phyloP scores from a whole-genome alignment of 371 early-diverging fungal genomes.

The Lichtheimia ramosa region DNA sequence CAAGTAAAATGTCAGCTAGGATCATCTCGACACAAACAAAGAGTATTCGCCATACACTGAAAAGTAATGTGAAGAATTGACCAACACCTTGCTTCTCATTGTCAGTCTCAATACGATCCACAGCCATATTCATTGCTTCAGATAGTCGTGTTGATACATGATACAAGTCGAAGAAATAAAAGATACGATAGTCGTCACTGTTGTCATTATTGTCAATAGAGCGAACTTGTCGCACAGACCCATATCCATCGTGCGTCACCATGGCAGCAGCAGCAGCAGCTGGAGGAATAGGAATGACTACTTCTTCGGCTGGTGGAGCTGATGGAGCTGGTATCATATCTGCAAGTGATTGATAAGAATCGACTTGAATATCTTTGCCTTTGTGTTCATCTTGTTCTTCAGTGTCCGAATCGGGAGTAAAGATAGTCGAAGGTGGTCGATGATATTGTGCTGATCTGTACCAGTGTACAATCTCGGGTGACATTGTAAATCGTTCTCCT shows the following conservation, averaged over 20 bases:
- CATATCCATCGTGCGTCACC: not conserved
- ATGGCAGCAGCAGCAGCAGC: constrained; percentile 1
- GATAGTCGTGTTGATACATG: constrained; percentile 10
- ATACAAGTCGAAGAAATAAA: constrained; percentile 6
- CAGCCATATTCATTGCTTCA: constrained; percentile 26
- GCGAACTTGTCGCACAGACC: not conserved
- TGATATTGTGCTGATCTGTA: constrained; percentile 31
- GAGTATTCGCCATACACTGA: constrained; percentile 33
- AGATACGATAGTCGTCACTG: not conserved
- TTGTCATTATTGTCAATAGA: not conserved
- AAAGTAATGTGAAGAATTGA: not conserved
- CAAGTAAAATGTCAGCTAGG: constrained; percentile 13
- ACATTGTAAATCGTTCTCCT: constrained; percentile 26
- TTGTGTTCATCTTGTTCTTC: constrained; percentile 7
- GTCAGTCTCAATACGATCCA: constrained; percentile 1
- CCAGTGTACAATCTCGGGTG: constrained; percentile 36
- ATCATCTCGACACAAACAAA: constrained; percentile 36
- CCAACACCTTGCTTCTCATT: no score
- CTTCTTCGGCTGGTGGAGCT: constrained; percentile 4
- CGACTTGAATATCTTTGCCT: no score
- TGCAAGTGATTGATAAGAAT: constrained; percentile 36
- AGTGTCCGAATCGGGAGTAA: not conserved
- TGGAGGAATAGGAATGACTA: constrained; percentile 4
- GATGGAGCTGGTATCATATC: constrained; percentile 26
- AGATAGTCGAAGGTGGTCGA: constrained; percentile 10